Conservation (phyloP, 257 asterid species). For the Gynochthodes officinalis region DNA sequence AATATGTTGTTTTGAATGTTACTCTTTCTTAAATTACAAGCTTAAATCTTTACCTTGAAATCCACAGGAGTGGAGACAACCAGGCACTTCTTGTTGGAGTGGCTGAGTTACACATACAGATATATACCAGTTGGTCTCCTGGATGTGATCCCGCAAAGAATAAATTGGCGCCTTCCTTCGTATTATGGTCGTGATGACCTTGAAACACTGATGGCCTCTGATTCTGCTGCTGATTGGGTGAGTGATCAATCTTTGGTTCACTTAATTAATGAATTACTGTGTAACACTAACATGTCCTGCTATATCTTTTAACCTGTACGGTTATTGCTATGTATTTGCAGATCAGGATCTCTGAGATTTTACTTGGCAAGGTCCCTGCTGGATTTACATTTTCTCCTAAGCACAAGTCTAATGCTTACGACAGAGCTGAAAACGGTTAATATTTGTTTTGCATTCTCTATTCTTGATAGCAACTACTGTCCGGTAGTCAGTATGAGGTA, state of each 20-base stretch:
- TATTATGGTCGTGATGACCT: constrained; percentile 88
- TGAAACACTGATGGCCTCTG: constrained; percentile 94
- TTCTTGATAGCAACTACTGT: neutral
- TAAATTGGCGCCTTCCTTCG: constrained; percentile 91
- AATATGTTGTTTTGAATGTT: neutral
- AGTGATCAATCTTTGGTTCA: neutral
- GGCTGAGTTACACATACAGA: constrained; percentile 85
- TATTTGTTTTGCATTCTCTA: neutral
- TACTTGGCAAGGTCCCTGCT: constrained; percentile 89
- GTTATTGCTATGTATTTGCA: constrained; percentile 27
- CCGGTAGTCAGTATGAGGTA: neutral
- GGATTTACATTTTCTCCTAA: constrained; percentile 89
- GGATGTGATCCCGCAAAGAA: constrained; percentile 69
- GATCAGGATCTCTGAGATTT: constrained; percentile 88
- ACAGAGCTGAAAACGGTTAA: constrained; percentile 86
- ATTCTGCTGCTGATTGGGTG: constrained; percentile 99
- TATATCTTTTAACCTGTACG: neutral
- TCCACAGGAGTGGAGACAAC: constrained; percentile 86
- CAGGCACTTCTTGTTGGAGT: constrained; percentile 87
- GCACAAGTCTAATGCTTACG: constrained; percentile 95
- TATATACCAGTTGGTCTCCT: constrained; percentile 87
- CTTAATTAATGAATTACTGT: neutral
- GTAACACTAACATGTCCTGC: neutral
- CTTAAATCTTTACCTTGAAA: neutral
- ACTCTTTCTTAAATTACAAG: neutral